Conservation (phyloP, 345 rosid species). For the Iberis pinnata region DNA sequence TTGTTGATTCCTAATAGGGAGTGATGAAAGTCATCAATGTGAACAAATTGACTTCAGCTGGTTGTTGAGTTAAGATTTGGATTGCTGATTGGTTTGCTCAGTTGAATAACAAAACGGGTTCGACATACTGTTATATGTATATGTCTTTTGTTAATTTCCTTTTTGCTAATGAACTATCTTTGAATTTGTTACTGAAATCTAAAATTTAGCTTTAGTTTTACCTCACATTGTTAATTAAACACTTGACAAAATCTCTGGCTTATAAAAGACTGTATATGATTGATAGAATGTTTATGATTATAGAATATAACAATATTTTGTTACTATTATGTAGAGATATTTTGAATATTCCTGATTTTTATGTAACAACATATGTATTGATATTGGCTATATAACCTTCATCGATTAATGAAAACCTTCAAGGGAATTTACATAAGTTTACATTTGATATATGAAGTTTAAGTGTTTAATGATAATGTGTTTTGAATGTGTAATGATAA, state of each 20-base stretch:
- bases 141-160: not conserved
- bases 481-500: too few species aligned
- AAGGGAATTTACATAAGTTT: too few species aligned
- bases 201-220: not conserved
- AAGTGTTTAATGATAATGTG: too few species aligned
- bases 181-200: not conserved
- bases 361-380: too few species aligned
- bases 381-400: too few species aligned
- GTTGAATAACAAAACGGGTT: conserved; percentile 83
- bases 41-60: conserved; percentile 79
- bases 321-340: too few species aligned
- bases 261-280: not conserved
- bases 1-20: conserved; percentile 43
- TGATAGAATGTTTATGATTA: conserved; percentile 4
- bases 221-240: not conserved
- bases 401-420: too few species aligned
- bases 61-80: conserved; percentile 87
- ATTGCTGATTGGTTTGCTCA: conserved; percentile 98
- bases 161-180: not conserved
- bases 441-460: too few species aligned
- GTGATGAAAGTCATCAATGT: conserved; percentile 76
- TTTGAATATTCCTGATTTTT: too few species aligned
- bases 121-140: conserved; percentile 38
- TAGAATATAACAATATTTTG: too few species aligned
- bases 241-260: not conserved